Evolutionary conservation across 768 basidiomycete species (phyloP).

Genomic region (Chalciporus chontae): DNA sequence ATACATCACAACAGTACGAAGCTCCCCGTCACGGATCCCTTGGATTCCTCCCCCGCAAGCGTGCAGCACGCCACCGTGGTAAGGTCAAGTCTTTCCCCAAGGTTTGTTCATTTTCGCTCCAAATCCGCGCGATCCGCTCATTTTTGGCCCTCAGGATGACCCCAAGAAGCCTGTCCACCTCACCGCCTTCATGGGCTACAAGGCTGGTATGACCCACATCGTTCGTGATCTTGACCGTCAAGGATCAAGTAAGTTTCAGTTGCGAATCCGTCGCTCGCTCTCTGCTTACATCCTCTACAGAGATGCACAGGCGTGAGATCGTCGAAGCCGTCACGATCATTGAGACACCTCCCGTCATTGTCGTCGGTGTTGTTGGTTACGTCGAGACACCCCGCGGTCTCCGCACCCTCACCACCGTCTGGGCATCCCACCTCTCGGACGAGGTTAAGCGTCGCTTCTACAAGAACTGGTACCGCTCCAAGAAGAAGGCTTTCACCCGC

Average conservation of each 20-base stretch:
- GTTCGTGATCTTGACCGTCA: slow-evolving; percentile 99
- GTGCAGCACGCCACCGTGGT: slow-evolving; percentile 94
- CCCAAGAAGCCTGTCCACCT: slow-evolving; percentile 98
- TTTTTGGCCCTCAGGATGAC: slow-evolving; percentile 70
- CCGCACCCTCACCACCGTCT: slow-evolving; percentile 97
- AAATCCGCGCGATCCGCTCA: slow-evolving; percentile 5
- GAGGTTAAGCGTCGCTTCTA: slow-evolving; percentile 99
- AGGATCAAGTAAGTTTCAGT: slow-evolving; percentile 81
- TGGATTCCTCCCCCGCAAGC: slow-evolving; percentile 95
- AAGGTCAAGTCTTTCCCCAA: slow-evolving; percentile 99
- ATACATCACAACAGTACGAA: slow-evolving; percentile 71
- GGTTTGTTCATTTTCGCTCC: slow-evolving; percentile 46
- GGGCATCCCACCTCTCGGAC: slow-evolving; percentile 97
- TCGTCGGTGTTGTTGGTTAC: slow-evolving; percentile 98
- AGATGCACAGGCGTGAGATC: slow-evolving; percentile 99
- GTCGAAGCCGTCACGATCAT: slow-evolving; percentile 96
- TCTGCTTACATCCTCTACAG: slow-evolving; percentile 39
- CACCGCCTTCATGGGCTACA: slow-evolving; percentile 98
- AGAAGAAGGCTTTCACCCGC: slow-evolving; percentile 99
- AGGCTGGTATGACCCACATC: slow-evolving; percentile 99
- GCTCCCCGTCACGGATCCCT: slow-evolving; percentile 97
- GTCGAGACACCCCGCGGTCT: slow-evolving; percentile 99
- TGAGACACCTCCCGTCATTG: slow-evolving; percentile 95
- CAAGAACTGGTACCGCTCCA: slow-evolving; percentile 99
- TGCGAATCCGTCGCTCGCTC: not conserved